A percentile compares a stretch with the other conserved stretches of the same genome.
Conservation (phyloP, 2,329 filamentous ascomycete genomes). For the Arthrobotrys pseudoclavata region DNA sequence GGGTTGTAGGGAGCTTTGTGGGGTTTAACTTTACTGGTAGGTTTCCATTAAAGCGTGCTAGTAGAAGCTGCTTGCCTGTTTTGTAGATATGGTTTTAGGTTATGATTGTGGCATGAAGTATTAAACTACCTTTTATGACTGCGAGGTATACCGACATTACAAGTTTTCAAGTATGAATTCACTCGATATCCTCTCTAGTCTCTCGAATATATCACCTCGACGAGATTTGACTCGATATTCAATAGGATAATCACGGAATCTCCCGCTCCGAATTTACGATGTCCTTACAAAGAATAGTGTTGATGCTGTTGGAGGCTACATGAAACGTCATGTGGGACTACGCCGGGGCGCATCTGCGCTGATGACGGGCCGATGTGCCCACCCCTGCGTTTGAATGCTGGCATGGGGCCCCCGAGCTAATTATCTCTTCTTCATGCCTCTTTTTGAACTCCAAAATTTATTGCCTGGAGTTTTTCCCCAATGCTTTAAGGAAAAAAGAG, state of each 20-base stretch:
- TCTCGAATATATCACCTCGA: neutral
- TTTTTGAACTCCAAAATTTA: slow-evolving; percentile 18
- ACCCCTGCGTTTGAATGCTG: slow-evolving; percentile 56
- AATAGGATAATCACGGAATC: neutral
- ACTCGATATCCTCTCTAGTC: no score
- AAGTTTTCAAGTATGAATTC: no score
- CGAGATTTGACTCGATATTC: neutral
- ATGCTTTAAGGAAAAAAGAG: neutral
- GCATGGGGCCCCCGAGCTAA: slow-evolving; percentile 40
- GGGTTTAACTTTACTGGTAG: slow-evolving; percentile 15
- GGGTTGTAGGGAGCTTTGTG: slow-evolving; percentile 22
- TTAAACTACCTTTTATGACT: neutral
- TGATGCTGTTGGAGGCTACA: slow-evolving; percentile 30
- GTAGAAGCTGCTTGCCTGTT: slow-evolving; percentile 11
- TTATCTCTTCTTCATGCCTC: neutral
- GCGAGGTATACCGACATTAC: no score
- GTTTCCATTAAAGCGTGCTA: slow-evolving; percentile 7
- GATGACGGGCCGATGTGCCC: slow-evolving; percentile 59
- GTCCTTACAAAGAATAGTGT: slow-evolving; percentile 24
- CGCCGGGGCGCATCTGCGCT: slow-evolving; percentile 55
- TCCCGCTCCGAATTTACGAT: neutral
- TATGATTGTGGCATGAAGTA: neutral
- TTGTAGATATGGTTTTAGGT: neutral
- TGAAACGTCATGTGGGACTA: slow-evolving; percentile 57
- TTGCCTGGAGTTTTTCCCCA: slow-evolving; percentile 7